Evolutionary conservation across 192 early-diverging fungal genomes (phyloP).

Genomic region (Mortierella claussenii): DNA sequence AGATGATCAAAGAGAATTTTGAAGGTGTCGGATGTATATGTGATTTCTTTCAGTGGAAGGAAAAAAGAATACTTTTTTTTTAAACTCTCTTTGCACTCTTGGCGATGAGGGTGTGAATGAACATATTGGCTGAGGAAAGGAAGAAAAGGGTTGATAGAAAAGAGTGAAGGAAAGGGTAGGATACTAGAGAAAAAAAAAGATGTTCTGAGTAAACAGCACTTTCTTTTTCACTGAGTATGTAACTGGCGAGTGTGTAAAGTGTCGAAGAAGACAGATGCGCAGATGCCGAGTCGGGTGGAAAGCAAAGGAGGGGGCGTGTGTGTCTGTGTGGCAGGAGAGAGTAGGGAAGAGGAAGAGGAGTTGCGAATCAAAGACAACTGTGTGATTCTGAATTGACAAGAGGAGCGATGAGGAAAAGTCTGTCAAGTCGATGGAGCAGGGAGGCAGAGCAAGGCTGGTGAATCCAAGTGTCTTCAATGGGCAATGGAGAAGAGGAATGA

Average conservation of each 20-base stretch:
- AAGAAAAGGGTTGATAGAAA: neutral
- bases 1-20: too few species aligned
- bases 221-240: too few species aligned
- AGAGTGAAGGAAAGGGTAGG: neutral
- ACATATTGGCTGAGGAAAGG: slow-evolving; percentile 17
- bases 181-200: neutral
- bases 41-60: neutral
- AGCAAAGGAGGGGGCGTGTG: neutral
- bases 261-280: too few species aligned
- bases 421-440: slow-evolving; percentile 2
- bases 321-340: neutral
- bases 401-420: neutral
- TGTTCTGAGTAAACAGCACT: too few species aligned
- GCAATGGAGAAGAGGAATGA: neutral
- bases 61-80: slow-evolving; percentile 10
- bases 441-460: neutral
- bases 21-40: too few species aligned
- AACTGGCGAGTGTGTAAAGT: too few species aligned
- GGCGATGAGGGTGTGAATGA: slow-evolving; percentile 8
- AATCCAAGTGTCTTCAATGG: slow-evolving; percentile 8
- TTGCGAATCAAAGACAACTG: neutral
- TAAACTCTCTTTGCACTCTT: slow-evolving; percentile 38
- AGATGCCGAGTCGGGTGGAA: too few species aligned
- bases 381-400: neutral
- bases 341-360: neutral